Evolutionary conservation across 2,329 filamentous ascomycete species (phyloP), one percentile per base, ranked within the genome.

Genomic region (Teratosphaeria viscida): DNA sequence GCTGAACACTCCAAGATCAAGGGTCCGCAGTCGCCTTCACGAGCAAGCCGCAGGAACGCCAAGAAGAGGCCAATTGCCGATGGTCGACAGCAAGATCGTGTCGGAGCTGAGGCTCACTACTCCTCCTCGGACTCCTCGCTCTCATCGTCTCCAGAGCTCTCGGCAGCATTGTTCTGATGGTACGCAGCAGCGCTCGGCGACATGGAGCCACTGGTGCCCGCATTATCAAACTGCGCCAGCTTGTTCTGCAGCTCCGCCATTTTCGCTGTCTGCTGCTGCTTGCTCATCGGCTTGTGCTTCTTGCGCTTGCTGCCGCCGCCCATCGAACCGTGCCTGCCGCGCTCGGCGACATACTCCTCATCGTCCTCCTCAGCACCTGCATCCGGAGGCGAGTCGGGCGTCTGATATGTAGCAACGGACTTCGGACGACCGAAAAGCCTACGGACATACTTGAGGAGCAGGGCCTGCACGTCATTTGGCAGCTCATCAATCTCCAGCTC

Each of bases 211-310:
- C 63, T 63, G 43, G 57, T 60, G 19, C 60, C 65, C 56, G 59
- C 58, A 47, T 65, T 60, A 34, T 65, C 58, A 61, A 71, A 71
- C 54, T 67, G 66, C 49, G 68, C 78, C 65, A 86, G 78, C 63
- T 84, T 80, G 69, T 82, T 80, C 64, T 83, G 80, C 27, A 89
- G 78, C 70, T 83, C 78, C 64, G 81, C 78, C 67, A 89, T 86
- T 64, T 83, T 85, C 52, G 81, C 79, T 69, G 88, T 85, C 73
- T 89, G 86, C 73, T 89, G 86, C 37, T 77, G 76, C 74, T 87
- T 87, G 73, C 84, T 85, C 86, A 89, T 89, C 1, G 86, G 86
- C 78, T 89, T 89, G 73, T 89, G 88, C 79, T 88, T 88, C 77
- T 85, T 86, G 57, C 82, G 81, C 73, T 85, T 85, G 58, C 75